phyloP scores from a whole-genome alignment of 1,284 basidiomycete species.

The Ceratobasidium sp. region DNA sequence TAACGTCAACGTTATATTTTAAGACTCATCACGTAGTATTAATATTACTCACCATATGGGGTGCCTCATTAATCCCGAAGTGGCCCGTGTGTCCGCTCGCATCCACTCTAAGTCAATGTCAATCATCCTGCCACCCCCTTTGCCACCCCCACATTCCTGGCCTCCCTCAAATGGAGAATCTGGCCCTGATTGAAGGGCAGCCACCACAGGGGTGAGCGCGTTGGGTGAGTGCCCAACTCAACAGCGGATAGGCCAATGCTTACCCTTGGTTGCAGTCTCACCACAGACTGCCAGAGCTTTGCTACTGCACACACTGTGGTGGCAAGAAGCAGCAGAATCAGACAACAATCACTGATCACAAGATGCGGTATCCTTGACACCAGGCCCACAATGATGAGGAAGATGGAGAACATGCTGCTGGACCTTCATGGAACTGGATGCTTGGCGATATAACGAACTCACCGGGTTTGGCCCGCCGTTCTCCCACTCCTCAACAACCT shows the following conservation, averaged over 20 bases:
- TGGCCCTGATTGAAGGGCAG: no score
- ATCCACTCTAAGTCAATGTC: no score
- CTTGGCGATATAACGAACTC: not conserved
- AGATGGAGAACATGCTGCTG: not conserved
- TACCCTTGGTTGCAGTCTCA: not conserved
- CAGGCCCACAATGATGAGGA: not conserved
- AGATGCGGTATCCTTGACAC: not conserved
- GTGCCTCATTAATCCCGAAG: no score
- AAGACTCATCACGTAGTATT: no score
- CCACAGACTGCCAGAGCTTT: not conserved
- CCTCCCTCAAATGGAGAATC: no score
- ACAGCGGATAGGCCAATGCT: not conserved
- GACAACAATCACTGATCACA: not conserved
- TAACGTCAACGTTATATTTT: no score
- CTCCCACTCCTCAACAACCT: no score
- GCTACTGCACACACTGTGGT: not conserved
- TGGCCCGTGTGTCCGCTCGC: no score
- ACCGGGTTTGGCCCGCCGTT: no score
- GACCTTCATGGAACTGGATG: not conserved
- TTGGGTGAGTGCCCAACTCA: not conserved
- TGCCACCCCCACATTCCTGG: no score
- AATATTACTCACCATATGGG: no score
- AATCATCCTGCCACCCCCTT: no score
- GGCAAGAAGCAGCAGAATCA: not conserved
- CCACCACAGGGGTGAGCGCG: not conserved